phyloP scores from a whole-genome alignment of 1,284 basidiomycete species.

The Ganoderma boninense region DNA sequence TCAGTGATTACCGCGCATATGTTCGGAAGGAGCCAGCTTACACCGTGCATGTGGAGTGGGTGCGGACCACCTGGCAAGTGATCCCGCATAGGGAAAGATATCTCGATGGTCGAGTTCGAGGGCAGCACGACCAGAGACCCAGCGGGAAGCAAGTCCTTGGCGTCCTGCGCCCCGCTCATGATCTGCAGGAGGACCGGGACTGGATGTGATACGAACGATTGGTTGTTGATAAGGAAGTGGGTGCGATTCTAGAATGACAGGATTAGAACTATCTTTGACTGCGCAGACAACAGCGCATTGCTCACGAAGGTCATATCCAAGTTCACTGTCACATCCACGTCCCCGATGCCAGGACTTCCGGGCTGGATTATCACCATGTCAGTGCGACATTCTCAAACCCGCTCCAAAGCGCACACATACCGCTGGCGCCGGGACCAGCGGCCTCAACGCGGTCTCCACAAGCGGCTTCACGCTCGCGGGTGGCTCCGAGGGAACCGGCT shows the following conservation, averaged over 20 bases:
- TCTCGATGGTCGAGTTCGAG: constrained; percentile 44
- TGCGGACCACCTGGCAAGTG: constrained; percentile 41
- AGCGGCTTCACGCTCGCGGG: constrained; percentile 30
- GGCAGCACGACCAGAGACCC: constrained; percentile 43
- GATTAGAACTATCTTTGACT: background rate
- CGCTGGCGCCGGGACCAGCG: constrained; percentile 22
- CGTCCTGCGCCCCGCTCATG: constrained; percentile 42
- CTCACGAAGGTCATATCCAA: constrained; percentile 38
- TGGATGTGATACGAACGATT: constrained; percentile 36
- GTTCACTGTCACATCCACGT: constrained; percentile 41
- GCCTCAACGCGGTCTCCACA: constrained; percentile 41
- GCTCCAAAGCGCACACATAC: constrained; percentile 10
- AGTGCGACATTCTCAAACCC: background rate
- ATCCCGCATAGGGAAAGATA: constrained; percentile 42
- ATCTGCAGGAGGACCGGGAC: constrained; percentile 50
- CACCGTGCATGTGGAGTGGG: constrained; percentile 52
- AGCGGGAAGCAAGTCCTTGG: constrained; percentile 41
- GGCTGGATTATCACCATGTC: constrained; percentile 31
- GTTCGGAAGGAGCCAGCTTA: constrained; percentile 26
- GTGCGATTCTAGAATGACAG: constrained; percentile 24
- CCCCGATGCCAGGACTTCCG: constrained; percentile 35
- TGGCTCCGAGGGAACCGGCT: constrained; percentile 49
- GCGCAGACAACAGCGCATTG: no score
- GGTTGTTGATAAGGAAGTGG: constrained; percentile 40
- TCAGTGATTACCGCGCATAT: background rate